Percentiles rank a stretch among this genome's conserved stretches.
phyloP scores from a whole-genome alignment of 208 protist species.

The Crithidia mellificae region DNA sequence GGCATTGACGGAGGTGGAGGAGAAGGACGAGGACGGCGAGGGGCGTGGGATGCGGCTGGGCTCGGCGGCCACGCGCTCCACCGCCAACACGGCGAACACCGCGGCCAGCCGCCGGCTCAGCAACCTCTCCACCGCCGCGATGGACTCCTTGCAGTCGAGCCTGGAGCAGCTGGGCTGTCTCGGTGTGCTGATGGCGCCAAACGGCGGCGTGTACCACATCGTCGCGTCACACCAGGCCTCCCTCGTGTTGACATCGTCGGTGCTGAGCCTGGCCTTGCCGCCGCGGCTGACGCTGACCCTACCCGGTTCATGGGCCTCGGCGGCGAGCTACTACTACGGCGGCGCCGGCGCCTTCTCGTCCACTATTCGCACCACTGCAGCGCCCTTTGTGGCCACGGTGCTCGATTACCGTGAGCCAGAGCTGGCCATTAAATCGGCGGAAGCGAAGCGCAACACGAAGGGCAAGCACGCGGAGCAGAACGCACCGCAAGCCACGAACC shows the following conservation, averaged over 20 bases:
- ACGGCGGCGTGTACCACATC: conserved; percentile 27
- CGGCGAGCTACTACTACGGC: not conserved
- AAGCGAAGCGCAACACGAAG: not conserved
- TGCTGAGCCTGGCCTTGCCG: conserved; percentile 25
- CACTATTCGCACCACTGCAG: conserved; percentile 13
- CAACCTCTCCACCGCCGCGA: conserved; percentile 4
- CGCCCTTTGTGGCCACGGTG: conserved; percentile 20
- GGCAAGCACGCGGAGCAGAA: not conserved
- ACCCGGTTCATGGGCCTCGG: conserved; percentile 1
- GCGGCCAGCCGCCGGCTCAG: not conserved
- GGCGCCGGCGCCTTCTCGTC: conserved; percentile 4
- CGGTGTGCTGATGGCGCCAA: conserved; percentile 5
- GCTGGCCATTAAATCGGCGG: no score
- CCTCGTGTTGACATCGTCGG: conserved; percentile 14
- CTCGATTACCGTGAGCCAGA: conserved; percentile 21
- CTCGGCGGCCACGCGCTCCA: not conserved
- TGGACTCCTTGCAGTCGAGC: conserved; percentile 10
- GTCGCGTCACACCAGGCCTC: conserved; percentile 16
- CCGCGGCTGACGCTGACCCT: conserved; percentile 4
- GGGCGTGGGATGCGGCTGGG: not conserved
- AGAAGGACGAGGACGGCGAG: not conserved
- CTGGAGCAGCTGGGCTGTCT: conserved; percentile 18
- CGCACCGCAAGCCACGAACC: not conserved
- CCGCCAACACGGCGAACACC: not conserved
- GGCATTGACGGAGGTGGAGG: conserved; percentile 5